A percentile compares a stretch with the other conserved stretches of the same genome.
Conservation (phyloP, 164 flowering plant species). For the Cinnamomum micranthum region DNA sequence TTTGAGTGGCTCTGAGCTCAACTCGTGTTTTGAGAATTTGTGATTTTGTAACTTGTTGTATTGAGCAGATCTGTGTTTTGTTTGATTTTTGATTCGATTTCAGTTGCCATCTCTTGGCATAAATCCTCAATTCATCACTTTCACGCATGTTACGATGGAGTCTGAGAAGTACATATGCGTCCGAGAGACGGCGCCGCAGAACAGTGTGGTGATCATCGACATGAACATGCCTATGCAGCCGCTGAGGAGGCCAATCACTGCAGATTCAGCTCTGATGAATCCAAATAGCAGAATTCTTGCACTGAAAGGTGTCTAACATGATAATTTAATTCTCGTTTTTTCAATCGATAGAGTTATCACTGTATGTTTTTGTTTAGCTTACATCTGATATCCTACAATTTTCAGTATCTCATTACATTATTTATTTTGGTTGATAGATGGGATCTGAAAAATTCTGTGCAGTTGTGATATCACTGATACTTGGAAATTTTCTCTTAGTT, state of each 20-base stretch:
- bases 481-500: too few species aligned
- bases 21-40: neutral
- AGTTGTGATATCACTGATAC: too few species aligned
- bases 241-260: conserved; percentile 93
- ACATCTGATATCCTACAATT: neutral
- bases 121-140: conserved; percentile 87
- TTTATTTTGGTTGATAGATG: neutral
- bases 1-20: neutral
- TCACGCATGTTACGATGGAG: conserved; percentile 98
- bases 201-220: conserved; percentile 91
- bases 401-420: neutral
- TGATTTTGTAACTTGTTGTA: neutral
- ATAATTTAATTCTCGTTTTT: neutral
- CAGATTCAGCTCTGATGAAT: conserved; percentile 98
- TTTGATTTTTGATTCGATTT: conserved; percentile 14
- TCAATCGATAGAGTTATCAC: neutral
- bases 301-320: conserved; percentile 61
- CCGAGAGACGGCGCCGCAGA: conserved; percentile 92
- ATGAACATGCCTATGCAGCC: conserved; percentile 99
- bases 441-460: too few species aligned
- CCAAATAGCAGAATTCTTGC: conserved; percentile 93
- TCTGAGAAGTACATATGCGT: conserved; percentile 97
- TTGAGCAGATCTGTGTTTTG: neutral
- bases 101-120: conserved; percentile 91
- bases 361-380: neutral